Base-by-base conservation (phyloP, 116 monocot genomes). In the Cymodocea nodosa region DNA sequence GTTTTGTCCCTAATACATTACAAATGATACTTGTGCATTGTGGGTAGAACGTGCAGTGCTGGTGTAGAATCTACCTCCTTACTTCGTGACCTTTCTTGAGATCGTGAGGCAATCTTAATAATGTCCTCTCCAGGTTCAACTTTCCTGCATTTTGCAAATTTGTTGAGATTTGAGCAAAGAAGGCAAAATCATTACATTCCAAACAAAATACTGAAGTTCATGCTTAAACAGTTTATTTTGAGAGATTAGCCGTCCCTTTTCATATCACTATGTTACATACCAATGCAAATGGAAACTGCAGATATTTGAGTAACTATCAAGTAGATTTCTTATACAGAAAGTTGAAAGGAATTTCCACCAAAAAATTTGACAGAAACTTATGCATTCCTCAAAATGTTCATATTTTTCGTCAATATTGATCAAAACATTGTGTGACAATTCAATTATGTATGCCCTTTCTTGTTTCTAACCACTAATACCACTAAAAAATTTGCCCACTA, bases 161-260 rank as follows among this genome's bases (percentile, higher is more conserved):
- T 12, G 15, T 39, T 51, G 34, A 55, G 55, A 40, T 52, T 62
- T 40, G 17, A 44, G 22, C 57, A 11, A 57, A 57, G 57, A 20
- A 57, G 23, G 24, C 12, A 57, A 4, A 19, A 15, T 57, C 20
- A 24, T 57, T 15, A 23, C 20, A 57, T 22, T 57, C 24, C 57
- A 57, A 22, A 23, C 57, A 57, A 59, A 53, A 44, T 6, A 44
- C 11, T 44, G 11, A 44, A 3, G 6, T 6, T 44, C 6, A 44
- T 69, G 81, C 78, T 80, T 86, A 83, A 54, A 79, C 71, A 12
- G 35, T 17, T 23, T 63, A 63, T 18, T 17, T 30, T 20, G 3
- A 2, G 17, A 51, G 23, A 23, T 5, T 13, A 49, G 50, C 53
- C 59, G 58, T 44, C 11, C 44, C 1, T 44, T 44, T 6, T 11